phyloP scores from a whole-genome alignment of 805 yeast species.

The Pichia nanzhaoensis region DNA sequence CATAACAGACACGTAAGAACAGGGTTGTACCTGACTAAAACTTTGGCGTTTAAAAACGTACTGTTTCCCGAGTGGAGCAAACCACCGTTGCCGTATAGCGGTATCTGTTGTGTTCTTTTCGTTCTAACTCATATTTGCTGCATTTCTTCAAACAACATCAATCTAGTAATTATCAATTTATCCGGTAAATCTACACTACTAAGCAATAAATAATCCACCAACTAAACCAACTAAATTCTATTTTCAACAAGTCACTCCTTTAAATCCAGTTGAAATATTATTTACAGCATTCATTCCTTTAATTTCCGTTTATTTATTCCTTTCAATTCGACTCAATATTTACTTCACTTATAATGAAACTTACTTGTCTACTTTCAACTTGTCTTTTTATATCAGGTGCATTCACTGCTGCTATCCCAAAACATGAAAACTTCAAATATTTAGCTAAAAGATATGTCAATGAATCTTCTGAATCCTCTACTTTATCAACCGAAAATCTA shows the following conservation, averaged over 20 bases:
- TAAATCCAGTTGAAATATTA: constrained; percentile 4
- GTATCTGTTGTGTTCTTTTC: too few relatives aligned
- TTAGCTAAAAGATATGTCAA: constrained; percentile 24
- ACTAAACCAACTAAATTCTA: constrained; percentile 3
- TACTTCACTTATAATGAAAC: constrained; percentile 12
- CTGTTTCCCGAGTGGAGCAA: too few relatives aligned
- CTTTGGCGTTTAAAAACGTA: too few relatives aligned
- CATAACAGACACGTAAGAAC: background rate
- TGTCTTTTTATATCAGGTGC: constrained; percentile 16
- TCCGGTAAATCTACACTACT: background rate
- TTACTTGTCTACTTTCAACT: constrained; percentile 11
- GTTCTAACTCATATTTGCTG: too few relatives aligned
- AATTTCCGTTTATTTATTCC: background rate
- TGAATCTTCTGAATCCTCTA: constrained; percentile 10
- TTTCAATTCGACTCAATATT: background rate
- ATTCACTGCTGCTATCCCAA: constrained; percentile 13
- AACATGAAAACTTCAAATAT: constrained; percentile 6
- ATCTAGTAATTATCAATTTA: background rate
- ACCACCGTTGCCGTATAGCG: background rate
- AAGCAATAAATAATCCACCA: background rate
- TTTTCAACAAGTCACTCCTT: constrained; percentile 12
- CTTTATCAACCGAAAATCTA: background rate
- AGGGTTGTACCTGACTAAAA: too few relatives aligned
- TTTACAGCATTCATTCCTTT: constrained; percentile 5
- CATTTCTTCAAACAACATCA: background rate